Evolutionary conservation across 1,139 yeast species (phyloP), one percentile per base, ranked within the genome.

Genomic region (Suhomyces yuchorum): DNA sequence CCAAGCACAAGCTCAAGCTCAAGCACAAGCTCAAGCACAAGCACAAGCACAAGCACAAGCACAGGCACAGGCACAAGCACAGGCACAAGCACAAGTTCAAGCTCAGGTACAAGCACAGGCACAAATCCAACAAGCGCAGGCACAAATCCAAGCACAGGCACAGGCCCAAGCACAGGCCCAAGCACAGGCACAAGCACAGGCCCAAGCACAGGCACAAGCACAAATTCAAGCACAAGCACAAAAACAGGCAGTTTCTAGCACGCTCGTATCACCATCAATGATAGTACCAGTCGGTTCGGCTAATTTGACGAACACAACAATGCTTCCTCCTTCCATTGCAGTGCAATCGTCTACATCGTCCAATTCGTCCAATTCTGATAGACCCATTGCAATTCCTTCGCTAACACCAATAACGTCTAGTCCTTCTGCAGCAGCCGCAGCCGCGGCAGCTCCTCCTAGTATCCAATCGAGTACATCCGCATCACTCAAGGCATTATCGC

Each of bases 381-480:
- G 47, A 34, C 47, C 46, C 4, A 24, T 9, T 14, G 45, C 37
- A 24, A 36, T 51, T 17, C 57, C 54, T 12, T 50, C 52, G 41
- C 51, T 52, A 40, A 51, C 52, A 3, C 56, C 57, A 3, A 51
- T 54, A 12, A 55, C 55, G 1, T 53, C 57, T 8, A 53, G 54
- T 36, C 52, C 57, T 0, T 48, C 56, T 3, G 37, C 53, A 1
- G 57, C 57, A 2, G 50, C 52, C 3, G 56, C 53, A 3, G 54
- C 57, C 6, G 51, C 57, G 8, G 45, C 54, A 6, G 56, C 55
- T 2, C 50, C 56, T 17, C 46, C 51, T 34, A n/a, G 46, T n/a
- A 32, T 26, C 5, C 34, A 30, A 15, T 15, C 34, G 6, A 30
- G 34, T 14, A 12, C 37, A 9, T 33, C 43, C n/a, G 22, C 40